Evolutionary conservation across 768 basidiomycete species (phyloP).

Genomic region (Boletus rufocinnamomeus): DNA sequence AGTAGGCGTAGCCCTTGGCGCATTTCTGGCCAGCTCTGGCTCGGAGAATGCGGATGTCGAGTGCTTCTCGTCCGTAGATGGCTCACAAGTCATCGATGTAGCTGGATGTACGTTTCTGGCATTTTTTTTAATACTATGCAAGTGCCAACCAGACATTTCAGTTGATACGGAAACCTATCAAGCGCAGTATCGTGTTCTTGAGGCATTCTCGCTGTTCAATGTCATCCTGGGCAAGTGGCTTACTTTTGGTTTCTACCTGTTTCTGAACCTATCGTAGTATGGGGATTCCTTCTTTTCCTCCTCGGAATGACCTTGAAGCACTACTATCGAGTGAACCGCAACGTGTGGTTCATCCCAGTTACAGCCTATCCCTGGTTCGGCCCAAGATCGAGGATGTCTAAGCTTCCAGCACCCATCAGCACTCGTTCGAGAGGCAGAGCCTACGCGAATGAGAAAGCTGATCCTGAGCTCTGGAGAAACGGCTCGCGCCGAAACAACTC

Average conservation of each 20-base stretch:
- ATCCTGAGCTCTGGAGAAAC: slow-evolving; percentile 24
- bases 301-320: slow-evolving; percentile 47
- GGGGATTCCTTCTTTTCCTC: slow-evolving; percentile 49
- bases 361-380: slow-evolving; percentile 76
- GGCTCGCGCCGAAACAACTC: slow-evolving; percentile 24
- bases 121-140: background rate
- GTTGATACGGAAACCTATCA: slow-evolving; percentile 86
- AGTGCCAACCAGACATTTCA: slow-evolving; percentile 31
- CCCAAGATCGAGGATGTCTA: slow-evolving; percentile 37
- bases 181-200: slow-evolving; percentile 84
- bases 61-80: slow-evolving; percentile 63
- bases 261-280: slow-evolving; percentile 40
- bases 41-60: slow-evolving; percentile 80
- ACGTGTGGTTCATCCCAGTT: slow-evolving; percentile 71
- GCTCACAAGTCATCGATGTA: slow-evolving; percentile 54
- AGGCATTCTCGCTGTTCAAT: slow-evolving; percentile 79
- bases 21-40: slow-evolving; percentile 71
- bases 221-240: slow-evolving; percentile 59
- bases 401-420: slow-evolving; percentile 46
- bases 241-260: background rate
- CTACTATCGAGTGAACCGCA: slow-evolving; percentile 42
- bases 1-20: slow-evolving; percentile 60
- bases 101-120: slow-evolving; percentile 59
- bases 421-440: slow-evolving; percentile 39
- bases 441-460: slow-evolving; percentile 31